Conservation (phyloP, 2,329 filamentous ascomycete species). For the Colletotrichum tofieldiae region DNA sequence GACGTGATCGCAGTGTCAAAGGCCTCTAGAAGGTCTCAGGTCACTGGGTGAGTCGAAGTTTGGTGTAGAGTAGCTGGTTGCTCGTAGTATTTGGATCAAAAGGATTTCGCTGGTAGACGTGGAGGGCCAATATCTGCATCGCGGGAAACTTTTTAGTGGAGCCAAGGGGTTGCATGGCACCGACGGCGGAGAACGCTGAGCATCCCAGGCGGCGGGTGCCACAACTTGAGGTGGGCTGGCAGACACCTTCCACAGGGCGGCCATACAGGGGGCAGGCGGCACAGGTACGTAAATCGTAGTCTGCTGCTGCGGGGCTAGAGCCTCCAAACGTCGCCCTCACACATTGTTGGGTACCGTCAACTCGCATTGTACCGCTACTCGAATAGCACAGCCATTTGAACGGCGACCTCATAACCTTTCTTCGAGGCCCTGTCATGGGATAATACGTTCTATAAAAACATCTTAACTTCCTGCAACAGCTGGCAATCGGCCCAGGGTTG, state of each 20-base stretch:
- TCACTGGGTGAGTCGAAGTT: no score
- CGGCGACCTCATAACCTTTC: not conserved
- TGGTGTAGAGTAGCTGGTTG: not conserved
- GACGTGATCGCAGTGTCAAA: not conserved
- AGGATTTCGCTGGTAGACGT: not conserved
- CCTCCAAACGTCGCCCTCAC: not conserved
- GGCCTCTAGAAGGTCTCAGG: not conserved
- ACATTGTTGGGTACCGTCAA: not conserved
- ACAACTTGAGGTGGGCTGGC: not conserved
- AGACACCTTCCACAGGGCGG: not conserved
- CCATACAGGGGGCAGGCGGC: not conserved
- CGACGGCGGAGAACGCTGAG: not conserved
- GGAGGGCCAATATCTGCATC: not conserved
- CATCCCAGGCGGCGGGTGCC: not conserved
- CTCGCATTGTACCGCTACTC: not conserved
- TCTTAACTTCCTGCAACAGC: not conserved
- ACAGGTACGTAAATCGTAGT: not conserved
- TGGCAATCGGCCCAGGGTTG: not conserved
- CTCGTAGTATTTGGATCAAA: not conserved
- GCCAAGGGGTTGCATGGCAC: not conserved
- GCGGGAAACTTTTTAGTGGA: constrained; percentile 32
- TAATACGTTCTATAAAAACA: not conserved
- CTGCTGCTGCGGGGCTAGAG: not conserved
- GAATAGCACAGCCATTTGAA: not conserved
- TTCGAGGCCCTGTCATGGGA: not conserved